phyloP scores from a whole-genome alignment of 2,329 filamentous ascomycete species.

The Bipolaris cookei region DNA sequence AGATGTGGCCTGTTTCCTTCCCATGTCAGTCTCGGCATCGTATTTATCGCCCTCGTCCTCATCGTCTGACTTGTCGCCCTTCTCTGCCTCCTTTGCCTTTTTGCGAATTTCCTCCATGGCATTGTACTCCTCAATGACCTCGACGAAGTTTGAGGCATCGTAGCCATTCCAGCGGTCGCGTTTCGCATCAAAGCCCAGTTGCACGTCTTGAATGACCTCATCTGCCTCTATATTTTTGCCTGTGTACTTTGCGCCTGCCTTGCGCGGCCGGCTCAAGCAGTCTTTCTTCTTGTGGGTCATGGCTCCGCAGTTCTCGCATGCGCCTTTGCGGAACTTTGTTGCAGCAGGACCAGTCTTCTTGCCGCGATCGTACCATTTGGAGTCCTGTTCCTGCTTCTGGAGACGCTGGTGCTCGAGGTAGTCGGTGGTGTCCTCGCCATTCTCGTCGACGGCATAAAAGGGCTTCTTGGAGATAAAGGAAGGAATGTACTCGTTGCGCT shows the following conservation, averaged over 20 bases:
- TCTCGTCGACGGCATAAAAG: slow-evolving; percentile 87
- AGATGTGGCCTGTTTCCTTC: slow-evolving; percentile 86
- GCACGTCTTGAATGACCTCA: slow-evolving; percentile 82
- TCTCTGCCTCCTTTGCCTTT: slow-evolving; percentile 49
- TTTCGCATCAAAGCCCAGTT: slow-evolving; percentile 95
- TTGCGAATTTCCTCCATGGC: slow-evolving; percentile 78
- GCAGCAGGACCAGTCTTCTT: slow-evolving; percentile 83
- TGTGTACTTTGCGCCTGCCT: slow-evolving; percentile 88
- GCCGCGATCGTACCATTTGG: slow-evolving; percentile 92
- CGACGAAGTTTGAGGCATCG: slow-evolving; percentile 82
- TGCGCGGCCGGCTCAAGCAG: slow-evolving; percentile 85
- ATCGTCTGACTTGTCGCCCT: slow-evolving; percentile 54
- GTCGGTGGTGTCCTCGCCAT: slow-evolving; percentile 69
- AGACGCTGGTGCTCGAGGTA: slow-evolving; percentile 97
- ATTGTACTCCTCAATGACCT: slow-evolving; percentile 88
- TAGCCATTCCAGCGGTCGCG: slow-evolving; percentile 99
- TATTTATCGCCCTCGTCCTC: slow-evolving; percentile 69
- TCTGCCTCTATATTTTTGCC: slow-evolving; percentile 94
- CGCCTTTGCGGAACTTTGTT: slow-evolving; percentile 96
- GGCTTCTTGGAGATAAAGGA: slow-evolving; percentile 97
- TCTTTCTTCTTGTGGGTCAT: slow-evolving; percentile 97
- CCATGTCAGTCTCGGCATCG: slow-evolving; percentile 96
- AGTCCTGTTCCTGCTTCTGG: slow-evolving; percentile 70
- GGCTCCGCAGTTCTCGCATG: slow-evolving; percentile 96
- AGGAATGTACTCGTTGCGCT: slow-evolving; percentile 97